Evolutionary conservation across 2,329 filamentous ascomycete species (phyloP).

Genomic region (Drechslerella stenobrocha): DNA sequence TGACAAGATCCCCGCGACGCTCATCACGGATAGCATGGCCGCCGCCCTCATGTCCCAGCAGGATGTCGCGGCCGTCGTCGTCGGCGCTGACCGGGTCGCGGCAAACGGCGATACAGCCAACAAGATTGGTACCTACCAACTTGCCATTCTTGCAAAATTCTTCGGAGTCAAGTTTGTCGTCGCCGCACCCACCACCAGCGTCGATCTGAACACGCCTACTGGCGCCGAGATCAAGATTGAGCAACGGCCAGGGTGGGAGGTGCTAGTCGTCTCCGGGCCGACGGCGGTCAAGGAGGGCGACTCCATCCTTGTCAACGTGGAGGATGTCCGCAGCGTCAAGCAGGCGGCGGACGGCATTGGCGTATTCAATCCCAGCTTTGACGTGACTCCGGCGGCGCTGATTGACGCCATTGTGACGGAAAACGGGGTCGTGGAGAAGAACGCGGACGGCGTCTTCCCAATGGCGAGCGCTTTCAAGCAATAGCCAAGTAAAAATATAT

Average conservation of each 20-base stretch:
- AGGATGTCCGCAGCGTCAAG: constrained; percentile 47
- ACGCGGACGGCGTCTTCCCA: constrained; percentile 31
- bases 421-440: constrained; percentile 54
- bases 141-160: constrained; percentile 84
- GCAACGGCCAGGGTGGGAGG: constrained; percentile 76
- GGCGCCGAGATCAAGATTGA: constrained; percentile 87
- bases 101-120: constrained; percentile 98
- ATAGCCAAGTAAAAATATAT: neutral
- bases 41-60: constrained; percentile 75
- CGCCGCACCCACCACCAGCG: constrained; percentile 89
- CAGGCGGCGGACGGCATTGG: constrained; percentile 66
- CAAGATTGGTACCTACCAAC: constrained; percentile 93
- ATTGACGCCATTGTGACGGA: constrained; percentile 97
- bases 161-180: constrained; percentile 94
- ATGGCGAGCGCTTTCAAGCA: constrained; percentile 29
- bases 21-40: constrained; percentile 97
- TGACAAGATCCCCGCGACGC: constrained; percentile 84
- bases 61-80: constrained; percentile 79
- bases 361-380: constrained; percentile 97
- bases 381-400: constrained; percentile 83
- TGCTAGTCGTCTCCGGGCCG: constrained; percentile 57
- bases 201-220: constrained; percentile 77
- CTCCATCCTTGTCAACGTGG: constrained; percentile 63
- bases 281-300: constrained; percentile 60
- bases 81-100: constrained; percentile 91